These are phyloP conservation scores for Puccinia coronata DNA, from an alignment of 1,284 basidiomycete species.

Conservation along the genomic window DNA sequence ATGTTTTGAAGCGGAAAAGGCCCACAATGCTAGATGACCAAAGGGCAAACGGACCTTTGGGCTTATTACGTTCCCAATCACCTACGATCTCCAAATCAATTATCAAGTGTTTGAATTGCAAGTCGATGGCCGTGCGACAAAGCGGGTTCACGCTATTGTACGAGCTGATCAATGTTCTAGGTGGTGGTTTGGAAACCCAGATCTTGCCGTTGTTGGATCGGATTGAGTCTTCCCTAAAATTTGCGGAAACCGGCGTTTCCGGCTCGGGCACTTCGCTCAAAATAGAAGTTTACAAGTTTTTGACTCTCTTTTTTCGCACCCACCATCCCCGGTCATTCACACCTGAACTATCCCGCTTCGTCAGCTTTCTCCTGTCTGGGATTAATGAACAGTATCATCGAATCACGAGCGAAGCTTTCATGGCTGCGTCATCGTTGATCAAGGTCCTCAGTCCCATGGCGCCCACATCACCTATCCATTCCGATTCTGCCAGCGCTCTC, in stretches of 20 bases:
- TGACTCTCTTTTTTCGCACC: constrained; percentile 43
- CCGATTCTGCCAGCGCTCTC: constrained; percentile 66
- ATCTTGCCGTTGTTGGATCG: constrained; percentile 63
- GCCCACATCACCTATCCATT: constrained; percentile 65
- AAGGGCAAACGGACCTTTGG: constrained; percentile 41
- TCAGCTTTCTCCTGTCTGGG: constrained; percentile 39
- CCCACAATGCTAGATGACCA: constrained; percentile 21
- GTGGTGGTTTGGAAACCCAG: constrained; percentile 77
- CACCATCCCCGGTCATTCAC: constrained; percentile 49
- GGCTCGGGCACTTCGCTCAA: constrained; percentile 59
- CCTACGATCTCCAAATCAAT: constrained; percentile 77
- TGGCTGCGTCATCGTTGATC: constrained; percentile 62
- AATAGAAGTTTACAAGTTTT: constrained; percentile 48
- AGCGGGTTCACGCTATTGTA: constrained; percentile 79
- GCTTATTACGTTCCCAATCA: constrained; percentile 71
- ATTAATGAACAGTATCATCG: constrained; percentile 48
- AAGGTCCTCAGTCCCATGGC: no score
- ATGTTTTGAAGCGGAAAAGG: constrained; percentile 47
- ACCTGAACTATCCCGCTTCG: constrained; percentile 31
- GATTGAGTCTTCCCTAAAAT: constrained; percentile 59
- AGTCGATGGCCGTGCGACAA: constrained; percentile 79
- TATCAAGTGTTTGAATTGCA: constrained; percentile 79
- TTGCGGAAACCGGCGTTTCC: constrained; percentile 54
- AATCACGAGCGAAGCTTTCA: constrained; percentile 73
- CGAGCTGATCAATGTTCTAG: constrained; percentile 74